Base-by-base conservation (phyloP, 139 green algal genomes). In the Ettlia oleoabundans region DNA sequence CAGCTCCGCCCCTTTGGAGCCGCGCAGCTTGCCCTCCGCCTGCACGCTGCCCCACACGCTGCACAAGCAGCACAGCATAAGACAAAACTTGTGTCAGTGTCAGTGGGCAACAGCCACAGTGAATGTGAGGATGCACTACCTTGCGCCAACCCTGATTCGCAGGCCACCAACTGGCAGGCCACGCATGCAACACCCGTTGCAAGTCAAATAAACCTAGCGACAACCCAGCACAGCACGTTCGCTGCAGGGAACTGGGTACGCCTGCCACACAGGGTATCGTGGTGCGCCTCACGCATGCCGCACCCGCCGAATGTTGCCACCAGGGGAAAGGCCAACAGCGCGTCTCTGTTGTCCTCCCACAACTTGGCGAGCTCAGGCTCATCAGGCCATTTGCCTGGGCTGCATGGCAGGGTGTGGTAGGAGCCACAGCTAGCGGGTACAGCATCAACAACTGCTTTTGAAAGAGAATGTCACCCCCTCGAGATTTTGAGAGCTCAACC, bases 381-480 rank as follows among this genome's bases (percentile, higher is more conserved):
- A 15, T 86, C 38, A 18, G 93, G 93, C 89, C 89, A 95, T 86
- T 98, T 98, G 55, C 70, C 32, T 0, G 93, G 82, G 74, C 84
- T 80, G 73, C 73, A 55, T 32, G 10, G 40, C 6, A 58, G 35
- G 35, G 26, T n/a, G n/a, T n/a, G n/a, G n/a, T n/a, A n/a, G n/a
- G n/a, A n/a, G n/a, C n/a, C n/a, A n/a, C n/a, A n/a, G n/a, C n/a
- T n/a, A n/a, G n/a, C n/a, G 22, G 66, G 47, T 58, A 15, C 47
- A 58, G 47, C 47, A 15, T 58, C 13, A 10, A n/a, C n/a, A n/a
- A n/a, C n/a, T n/a, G n/a, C n/a, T n/a, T n/a, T n/a, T n/a, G n/a
- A n/a, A n/a, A n/a, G n/a, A n/a, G n/a, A n/a, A n/a, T n/a, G n/a
- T n/a, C n/a, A n/a, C n/a, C n/a, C n/a, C n/a, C n/a, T n/a, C n/a